These are phyloP conservation scores for Sclerotinia subarctica DNA, from an alignment of 2,329 filamentous ascomycete genomes.

Conservation along the genomic window DNA sequence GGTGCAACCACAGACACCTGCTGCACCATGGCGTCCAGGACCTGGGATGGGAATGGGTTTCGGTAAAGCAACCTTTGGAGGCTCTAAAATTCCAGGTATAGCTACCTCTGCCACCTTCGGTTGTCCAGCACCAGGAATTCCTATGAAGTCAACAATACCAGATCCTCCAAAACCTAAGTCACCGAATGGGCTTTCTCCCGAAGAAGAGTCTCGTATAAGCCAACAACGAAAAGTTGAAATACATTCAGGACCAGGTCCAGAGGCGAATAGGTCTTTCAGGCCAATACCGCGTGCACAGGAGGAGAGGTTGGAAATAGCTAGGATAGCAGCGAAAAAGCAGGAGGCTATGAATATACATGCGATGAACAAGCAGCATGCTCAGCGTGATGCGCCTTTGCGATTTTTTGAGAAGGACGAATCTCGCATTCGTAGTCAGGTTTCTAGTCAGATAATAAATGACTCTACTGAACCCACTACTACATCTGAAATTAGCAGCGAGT, in stretches of 20 bases:
- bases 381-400: neutral
- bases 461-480: neutral
- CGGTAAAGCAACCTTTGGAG: neutral
- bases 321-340: neutral
- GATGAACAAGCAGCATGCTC: conserved; percentile 2
- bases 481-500: neutral
- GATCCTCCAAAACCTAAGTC: conserved; percentile 7
- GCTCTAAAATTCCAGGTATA: conserved; percentile 8
- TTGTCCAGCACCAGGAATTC: conserved; percentile 11
- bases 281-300: conserved; percentile 20
- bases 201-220: neutral
- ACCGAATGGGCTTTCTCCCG: neutral
- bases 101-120: neutral
- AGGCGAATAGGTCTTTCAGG: conserved; percentile 31
- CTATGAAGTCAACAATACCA: conserved; percentile 16
- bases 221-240: conserved; percentile 24
- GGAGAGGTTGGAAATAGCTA: neutral
- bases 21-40: conserved; percentile 27
- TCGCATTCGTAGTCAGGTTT: neutral
- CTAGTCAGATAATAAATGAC: conserved; percentile 6
- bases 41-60: conserved; percentile 11
- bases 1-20: neutral
- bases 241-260: conserved; percentile 31
- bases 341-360: conserved; percentile 1
- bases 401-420: neutral